Evolutionary conservation across 2,329 filamentous ascomycete genomes (phyloP), one percentile per base, ranked within the genome.

Genomic region (Acrocalymma vagum): DNA sequence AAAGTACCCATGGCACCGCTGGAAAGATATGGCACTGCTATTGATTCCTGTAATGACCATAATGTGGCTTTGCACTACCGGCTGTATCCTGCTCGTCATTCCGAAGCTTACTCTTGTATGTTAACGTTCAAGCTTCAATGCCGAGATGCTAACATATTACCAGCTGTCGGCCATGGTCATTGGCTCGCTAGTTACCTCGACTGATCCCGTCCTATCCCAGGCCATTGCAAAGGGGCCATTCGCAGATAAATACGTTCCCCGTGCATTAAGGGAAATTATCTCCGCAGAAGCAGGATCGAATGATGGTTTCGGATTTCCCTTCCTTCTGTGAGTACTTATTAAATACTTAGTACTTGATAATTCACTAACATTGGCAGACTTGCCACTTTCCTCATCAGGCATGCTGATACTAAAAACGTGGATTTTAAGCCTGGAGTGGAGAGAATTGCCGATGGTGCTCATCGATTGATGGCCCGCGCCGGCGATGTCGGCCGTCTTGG

Each of bases 141-240:
- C n/a, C n/a, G n/a, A n/a, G n/a, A n/a, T n/a, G n/a, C n/a, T n/a
- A n/a, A n/a, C n/a, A n/a, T n/a, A n/a, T n/a, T n/a, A n/a, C n/a
- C n/a, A n/a, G n/a, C 45, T 52, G 6, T 25, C 44, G 3, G 73
- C 78, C 1, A 63, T 84, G 23, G 79, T 80, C 11, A 80, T 84
- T 43, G 80, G 74, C 3, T 79, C 80, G 0, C 83, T 79, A 40
- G 79, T 83, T 8, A 82, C 80, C 3, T 81, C 76, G 42, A 84
- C 81, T 1, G 82, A 84, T 39, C 81, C 81, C 0, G 72, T 84
- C n/a, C 67, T 84, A 5, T 82, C 80, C 0, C 80, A 83, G 51
- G 79, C 80, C 20, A 74, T 84, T 14, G 82, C 81, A 16, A 84
- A 84, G 57, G 80, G 80, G 0, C 77, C 79, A 0, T 83, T 85